These are phyloP conservation scores for Marsdenia floribunda DNA, from an alignment of 257 asterid species.

Conservation along the genomic window DNA sequence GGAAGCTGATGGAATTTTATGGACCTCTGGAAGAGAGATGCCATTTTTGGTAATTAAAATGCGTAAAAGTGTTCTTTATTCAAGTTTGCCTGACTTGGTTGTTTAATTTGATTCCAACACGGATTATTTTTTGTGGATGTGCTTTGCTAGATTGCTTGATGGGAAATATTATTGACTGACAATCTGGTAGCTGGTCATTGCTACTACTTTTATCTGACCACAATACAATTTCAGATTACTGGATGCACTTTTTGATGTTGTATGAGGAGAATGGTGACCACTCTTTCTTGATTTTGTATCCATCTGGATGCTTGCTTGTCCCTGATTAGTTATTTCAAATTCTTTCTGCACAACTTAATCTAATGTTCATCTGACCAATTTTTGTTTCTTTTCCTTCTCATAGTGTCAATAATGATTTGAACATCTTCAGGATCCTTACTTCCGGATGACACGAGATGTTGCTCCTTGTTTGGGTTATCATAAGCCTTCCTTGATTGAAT, in stretches of 20 bases:
- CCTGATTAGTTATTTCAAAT: not conserved
- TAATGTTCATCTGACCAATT: not conserved
- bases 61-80: not conserved
- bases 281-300: not conserved
- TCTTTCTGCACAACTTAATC: not conserved
- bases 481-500: constrained; percentile 92
- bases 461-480: constrained; percentile 90
- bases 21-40: not conserved
- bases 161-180: not conserved
- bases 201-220: not conserved
- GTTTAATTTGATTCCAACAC: not conserved
- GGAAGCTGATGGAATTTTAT: not conserved
- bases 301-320: not conserved
- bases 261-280: no score
- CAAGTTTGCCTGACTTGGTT: not conserved
- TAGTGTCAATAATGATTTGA: not conserved
- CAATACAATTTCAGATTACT: not conserved
- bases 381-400: not conserved
- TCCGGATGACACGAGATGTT: constrained; percentile 98
- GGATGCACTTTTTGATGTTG: not conserved
- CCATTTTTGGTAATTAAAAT: not conserved
- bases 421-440: constrained; percentile 79
- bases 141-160: not conserved
- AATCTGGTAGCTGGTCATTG: not conserved
- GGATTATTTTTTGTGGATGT: not conserved